Evolutionary conservation across 768 basidiomycete genomes (phyloP), one percentile per base, ranked within the genome.

Genomic region (Tricholoma terreum): DNA sequence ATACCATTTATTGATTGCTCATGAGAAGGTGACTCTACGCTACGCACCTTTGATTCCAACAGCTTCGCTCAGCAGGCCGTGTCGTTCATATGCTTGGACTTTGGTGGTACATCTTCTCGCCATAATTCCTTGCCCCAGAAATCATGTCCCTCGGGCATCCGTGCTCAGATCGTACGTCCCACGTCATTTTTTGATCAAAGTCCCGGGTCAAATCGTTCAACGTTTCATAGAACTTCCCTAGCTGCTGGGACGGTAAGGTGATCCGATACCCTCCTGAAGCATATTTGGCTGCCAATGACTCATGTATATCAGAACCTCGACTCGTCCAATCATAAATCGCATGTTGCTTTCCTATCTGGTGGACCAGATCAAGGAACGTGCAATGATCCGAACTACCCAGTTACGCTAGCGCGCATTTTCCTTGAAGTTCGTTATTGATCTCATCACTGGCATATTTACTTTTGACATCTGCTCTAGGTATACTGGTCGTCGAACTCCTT

Each of bases 171-270:
- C 50, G 80, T 80, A 62, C 49, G 77, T 72, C n/a, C 6, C n/a
- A 2, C 3, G 36, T n/a, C 54, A 27, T 46, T 40, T 24, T 31
- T 19, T 43, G 11, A 8, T 49, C 27, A 5, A 33, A 46, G 14
- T 46, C 7, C 27, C 8, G 14, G 10, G 17, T 2, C 14, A 49
- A 30, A 3, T 30, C 9, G 3, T 49, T 31, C 27, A 10, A 48
- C 27, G 15, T 2, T 17, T 4, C 14, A 48, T 52, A 82, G 78
- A 81, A 80, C 61, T 80, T 81, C 69, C 78, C 76, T 7, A 81
- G 77, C 57, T 83, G 81, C 65, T 83, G 81, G 81, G 78, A 83
- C 62, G 81, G 81, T 58, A 76, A 77, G 76, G 79, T 80, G 52
- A 34, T 61, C 51, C 43, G 7, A 19, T 21, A 4, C 3, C 48